These are phyloP conservation scores for Protea cynaroides DNA, from an alignment of 164 flowering plant genomes.

Conservation along the genomic window DNA sequence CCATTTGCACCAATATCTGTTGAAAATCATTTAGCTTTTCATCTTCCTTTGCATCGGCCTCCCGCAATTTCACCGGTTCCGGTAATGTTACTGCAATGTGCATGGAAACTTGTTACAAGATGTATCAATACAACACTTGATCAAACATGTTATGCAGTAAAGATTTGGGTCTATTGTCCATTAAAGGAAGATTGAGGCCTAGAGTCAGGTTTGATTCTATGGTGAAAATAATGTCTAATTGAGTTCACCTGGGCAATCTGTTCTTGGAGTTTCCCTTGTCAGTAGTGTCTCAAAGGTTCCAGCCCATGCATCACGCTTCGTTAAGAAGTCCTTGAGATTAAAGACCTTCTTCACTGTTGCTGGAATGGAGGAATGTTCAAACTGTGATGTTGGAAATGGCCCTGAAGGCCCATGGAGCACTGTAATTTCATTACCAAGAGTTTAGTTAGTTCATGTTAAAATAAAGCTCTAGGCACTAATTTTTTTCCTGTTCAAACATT, in stretches of 20 bases:
- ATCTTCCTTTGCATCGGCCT: slow-evolving; percentile 34
- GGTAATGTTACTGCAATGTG: slow-evolving; percentile 42
- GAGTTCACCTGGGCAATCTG: slow-evolving; percentile 68
- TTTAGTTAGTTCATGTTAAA: no score
- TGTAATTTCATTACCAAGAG: no score
- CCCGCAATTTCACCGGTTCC: slow-evolving; percentile 40
- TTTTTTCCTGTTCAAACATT: no score
- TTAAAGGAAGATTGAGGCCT: background rate
- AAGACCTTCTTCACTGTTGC: slow-evolving; percentile 85
- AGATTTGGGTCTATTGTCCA: background rate
- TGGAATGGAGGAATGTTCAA: slow-evolving; percentile 84
- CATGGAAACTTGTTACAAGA: no score
- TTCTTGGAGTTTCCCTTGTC: slow-evolving; percentile 55
- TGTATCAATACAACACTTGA: no score
- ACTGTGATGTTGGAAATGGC: slow-evolving; percentile 65
- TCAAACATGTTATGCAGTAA: background rate
- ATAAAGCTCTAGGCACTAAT: no score
- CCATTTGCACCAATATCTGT: slow-evolving; percentile 56
- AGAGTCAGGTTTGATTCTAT: no score
- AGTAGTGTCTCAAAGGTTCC: slow-evolving; percentile 65
- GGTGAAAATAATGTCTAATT: no score
- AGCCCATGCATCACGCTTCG: slow-evolving; percentile 90
- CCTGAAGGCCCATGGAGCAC: slow-evolving; percentile 78
- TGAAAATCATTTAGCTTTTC: slow-evolving; percentile 60
- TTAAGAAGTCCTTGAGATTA: slow-evolving; percentile 54